These are phyloP conservation scores for Xylaria sp. DNA, from an alignment of 2,329 filamentous ascomycete species.

Conservation along the genomic window DNA sequence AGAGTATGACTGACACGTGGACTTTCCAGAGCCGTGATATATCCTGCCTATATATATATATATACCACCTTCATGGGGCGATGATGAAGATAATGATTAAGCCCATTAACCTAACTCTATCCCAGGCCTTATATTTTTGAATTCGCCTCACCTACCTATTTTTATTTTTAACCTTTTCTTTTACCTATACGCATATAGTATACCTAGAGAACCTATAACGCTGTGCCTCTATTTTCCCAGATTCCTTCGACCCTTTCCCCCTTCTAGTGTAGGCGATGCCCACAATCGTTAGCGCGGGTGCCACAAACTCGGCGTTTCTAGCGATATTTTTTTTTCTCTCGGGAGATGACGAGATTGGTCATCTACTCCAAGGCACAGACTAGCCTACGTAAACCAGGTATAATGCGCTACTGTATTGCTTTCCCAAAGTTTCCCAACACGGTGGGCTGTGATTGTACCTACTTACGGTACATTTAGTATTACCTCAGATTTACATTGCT, in stretches of 20 bases:
- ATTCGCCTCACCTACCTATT: too few species aligned
- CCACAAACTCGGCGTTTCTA: slow-evolving; percentile 49
- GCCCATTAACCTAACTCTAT: background rate
- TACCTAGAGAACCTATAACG: too few species aligned
- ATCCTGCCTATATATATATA: slow-evolving; percentile 2
- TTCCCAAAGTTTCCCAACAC: slow-evolving; percentile 15
- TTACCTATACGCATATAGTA: background rate
- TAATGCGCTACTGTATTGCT: slow-evolving; percentile 5
- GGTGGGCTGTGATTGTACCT: background rate
- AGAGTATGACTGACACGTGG: slow-evolving; percentile 46
- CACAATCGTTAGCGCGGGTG: slow-evolving; percentile 40
- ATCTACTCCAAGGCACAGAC: slow-evolving; percentile 9
- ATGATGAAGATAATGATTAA: background rate
- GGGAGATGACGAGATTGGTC: slow-evolving; percentile 49
- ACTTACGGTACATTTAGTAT: slow-evolving; percentile 7
- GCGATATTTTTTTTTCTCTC: too few species aligned
- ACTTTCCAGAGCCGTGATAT: slow-evolving; percentile 39
- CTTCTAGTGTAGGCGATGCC: slow-evolving; percentile 38
- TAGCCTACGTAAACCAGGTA: slow-evolving; percentile 2
- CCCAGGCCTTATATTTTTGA: background rate
- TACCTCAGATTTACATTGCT: slow-evolving; percentile 22
- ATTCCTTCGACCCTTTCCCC: slow-evolving; percentile 1
- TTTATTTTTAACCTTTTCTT: background rate
- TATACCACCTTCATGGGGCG: slow-evolving; percentile 36
- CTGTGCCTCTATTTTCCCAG: too few species aligned